Percentiles rank a stretch among this genome's conserved stretches.
phyloP scores from a whole-genome alignment of 2,329 filamentous ascomycete genomes.

The Colletotrichum graminicola region DNA sequence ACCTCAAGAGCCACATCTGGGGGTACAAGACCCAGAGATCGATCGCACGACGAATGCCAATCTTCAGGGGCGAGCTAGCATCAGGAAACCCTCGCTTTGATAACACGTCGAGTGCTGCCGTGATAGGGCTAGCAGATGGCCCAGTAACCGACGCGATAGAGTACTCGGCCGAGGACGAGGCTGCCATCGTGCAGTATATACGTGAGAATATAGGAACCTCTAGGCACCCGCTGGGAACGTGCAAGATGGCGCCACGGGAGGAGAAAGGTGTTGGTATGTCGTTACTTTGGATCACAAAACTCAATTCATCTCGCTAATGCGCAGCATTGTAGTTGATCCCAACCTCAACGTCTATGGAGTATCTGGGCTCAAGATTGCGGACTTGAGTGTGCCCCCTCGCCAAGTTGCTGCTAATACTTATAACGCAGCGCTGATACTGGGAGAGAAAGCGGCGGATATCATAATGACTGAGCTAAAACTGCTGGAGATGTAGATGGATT shows the following conservation, averaged over 20 bases:
- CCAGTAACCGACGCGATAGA: conserved; percentile 53
- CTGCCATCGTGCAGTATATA: conserved; percentile 60
- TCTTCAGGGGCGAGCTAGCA: conserved; percentile 63
- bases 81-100: conserved; percentile 59
- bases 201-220: conserved; percentile 56
- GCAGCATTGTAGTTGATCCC: conserved; percentile 49
- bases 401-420: conserved; percentile 63
- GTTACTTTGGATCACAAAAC: too few species aligned
- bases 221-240: conserved; percentile 61
- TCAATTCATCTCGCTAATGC: background rate
- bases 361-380: conserved; percentile 55
- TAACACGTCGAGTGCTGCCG: conserved; percentile 55
- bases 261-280: conserved; percentile 52
- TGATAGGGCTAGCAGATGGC: conserved; percentile 61
- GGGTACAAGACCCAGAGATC: conserved; percentile 74
- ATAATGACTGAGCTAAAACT: conserved; percentile 51
- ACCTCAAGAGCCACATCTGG: conserved; percentile 72
- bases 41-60: conserved; percentile 67
- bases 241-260: conserved; percentile 58
- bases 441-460: conserved; percentile 60
- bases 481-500: conserved; percentile 19
- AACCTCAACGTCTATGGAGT: conserved; percentile 58
- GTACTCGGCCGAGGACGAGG: conserved; percentile 64
- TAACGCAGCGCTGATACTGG: conserved; percentile 60
- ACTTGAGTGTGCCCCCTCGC: conserved; percentile 52